phyloP scores from a whole-genome alignment of 495 filamentous ascomycete genomes.

The Sordaria brevicollis region DNA sequence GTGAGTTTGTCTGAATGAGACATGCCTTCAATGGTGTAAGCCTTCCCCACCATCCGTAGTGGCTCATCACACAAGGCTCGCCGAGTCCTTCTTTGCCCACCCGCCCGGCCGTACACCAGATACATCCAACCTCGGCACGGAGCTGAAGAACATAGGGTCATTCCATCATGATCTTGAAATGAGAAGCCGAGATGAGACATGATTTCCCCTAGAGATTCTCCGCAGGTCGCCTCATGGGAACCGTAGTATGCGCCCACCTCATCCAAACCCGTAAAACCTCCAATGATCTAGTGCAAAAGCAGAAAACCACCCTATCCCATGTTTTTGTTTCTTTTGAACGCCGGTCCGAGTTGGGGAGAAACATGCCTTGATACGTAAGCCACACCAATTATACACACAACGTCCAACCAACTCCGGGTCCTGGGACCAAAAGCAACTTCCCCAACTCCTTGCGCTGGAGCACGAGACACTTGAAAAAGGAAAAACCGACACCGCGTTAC shows the following conservation, averaged over 20 bases:
- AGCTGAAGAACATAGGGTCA: neutral
- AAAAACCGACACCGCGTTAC: neutral
- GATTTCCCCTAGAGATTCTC: neutral
- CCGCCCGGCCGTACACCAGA: neutral
- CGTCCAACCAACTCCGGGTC: conserved; percentile 1
- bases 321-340: neutral
- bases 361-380: neutral
- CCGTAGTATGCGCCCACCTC: neutral
- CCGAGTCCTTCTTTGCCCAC: neutral
- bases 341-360: neutral
- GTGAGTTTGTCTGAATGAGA: neutral
- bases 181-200: neutral
- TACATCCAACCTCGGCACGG: neutral
- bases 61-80: neutral
- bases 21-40: neutral
- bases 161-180: neutral
- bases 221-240: neutral
- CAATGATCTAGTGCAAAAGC: neutral
- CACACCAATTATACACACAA: neutral
- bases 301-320: neutral
- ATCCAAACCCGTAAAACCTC: neutral
- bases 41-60: neutral
- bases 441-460: conserved; percentile 8
- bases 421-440: conserved; percentile 1
- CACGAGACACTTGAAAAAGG: conserved; percentile 4